Percentiles rank a stretch among this genome's conserved stretches.
phyloP scores from a whole-genome alignment of 2,329 filamentous ascomycete genomes.

The Mollisia scopiformis region DNA sequence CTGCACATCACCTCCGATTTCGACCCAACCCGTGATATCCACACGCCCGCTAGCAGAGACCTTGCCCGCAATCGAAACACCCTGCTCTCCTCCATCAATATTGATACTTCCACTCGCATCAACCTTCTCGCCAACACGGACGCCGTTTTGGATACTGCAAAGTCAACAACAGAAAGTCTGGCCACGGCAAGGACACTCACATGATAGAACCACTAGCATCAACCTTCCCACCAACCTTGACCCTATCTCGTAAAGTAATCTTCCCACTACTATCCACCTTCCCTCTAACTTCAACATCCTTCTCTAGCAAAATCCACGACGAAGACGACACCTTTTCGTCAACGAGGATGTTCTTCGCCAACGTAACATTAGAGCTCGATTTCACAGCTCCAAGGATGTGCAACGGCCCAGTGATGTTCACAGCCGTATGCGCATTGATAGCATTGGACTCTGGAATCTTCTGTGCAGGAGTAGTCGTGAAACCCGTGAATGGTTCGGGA shows the following conservation, averaged over 20 bases:
- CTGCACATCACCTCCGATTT: conserved; percentile 19
- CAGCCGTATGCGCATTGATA: conserved; percentile 13
- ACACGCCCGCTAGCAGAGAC: conserved; percentile 13
- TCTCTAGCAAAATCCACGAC: conserved; percentile 11
- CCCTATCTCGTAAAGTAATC: conserved; percentile 14
- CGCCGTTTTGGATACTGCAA: conserved; percentile 4
- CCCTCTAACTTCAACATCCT: conserved; percentile 16
- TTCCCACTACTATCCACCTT: conserved; percentile 19
- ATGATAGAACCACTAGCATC: conserved; percentile 18
- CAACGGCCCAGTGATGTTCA: conserved; percentile 23
- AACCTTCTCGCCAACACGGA: conserved; percentile 16
- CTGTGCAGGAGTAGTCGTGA: background rate
- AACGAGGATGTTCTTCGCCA: conserved; percentile 23
- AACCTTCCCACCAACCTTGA: conserved; percentile 22
- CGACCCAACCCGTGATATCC: conserved; percentile 19
- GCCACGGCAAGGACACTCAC: background rate
- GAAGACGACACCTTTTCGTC: conserved; percentile 22
- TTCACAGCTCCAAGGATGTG: conserved; percentile 24
- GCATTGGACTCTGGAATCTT: conserved; percentile 21
- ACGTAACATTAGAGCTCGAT: conserved; percentile 13
- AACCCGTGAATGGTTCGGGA: background rate
- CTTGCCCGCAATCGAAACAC: conserved; percentile 18
- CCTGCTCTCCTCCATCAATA: conserved; percentile 14
- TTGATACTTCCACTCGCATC: conserved; percentile 18
- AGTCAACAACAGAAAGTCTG: background rate